Percentiles rank a stretch among this genome's conserved stretches.
Conservation (phyloP, 2,329 filamentous ascomycete genomes). For the Gaeumannomyces sp. region DNA sequence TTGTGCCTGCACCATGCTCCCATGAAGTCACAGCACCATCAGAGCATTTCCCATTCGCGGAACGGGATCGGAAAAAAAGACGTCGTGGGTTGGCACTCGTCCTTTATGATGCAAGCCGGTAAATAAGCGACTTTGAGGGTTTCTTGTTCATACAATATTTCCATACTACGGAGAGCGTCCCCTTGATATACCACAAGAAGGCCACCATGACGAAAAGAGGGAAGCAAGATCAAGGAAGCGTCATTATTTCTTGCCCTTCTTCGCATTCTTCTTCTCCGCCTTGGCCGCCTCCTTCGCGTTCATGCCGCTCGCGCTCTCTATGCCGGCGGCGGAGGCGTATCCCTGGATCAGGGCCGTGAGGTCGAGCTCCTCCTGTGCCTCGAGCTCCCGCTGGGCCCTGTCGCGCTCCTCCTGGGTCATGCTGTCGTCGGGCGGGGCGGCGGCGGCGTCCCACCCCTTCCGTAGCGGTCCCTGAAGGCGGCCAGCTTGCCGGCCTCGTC, state of each 20-base stretch:
- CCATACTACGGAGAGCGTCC: too few species aligned
- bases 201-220: too few species aligned
- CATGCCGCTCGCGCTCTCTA: conserved; percentile 29
- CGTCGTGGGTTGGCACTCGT: neutral
- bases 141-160: neutral
- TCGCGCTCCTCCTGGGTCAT: conserved; percentile 22
- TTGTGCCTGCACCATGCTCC: neutral
- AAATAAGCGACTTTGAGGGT: neutral
- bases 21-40: neutral
- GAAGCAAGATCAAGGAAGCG: too few species aligned
- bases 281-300: conserved; percentile 33
- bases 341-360: conserved; percentile 47
- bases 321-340: conserved; percentile 37
- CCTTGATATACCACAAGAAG: too few species aligned
- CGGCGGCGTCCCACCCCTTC: conserved; percentile 69
- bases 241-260: conserved; percentile 34
- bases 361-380: conserved; percentile 19
- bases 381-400: neutral
- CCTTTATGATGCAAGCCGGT: neutral
- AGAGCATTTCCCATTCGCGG: neutral
- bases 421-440: conserved; percentile 24
- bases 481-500: conserved; percentile 89
- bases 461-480: conserved; percentile 80
- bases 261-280: conserved; percentile 31
- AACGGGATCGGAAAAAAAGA: neutral